These are phyloP conservation scores for Zhuliangozyma parablackwelliae DNA, from an alignment of 1,139 yeast genomes.

Conservation along the genomic window DNA sequence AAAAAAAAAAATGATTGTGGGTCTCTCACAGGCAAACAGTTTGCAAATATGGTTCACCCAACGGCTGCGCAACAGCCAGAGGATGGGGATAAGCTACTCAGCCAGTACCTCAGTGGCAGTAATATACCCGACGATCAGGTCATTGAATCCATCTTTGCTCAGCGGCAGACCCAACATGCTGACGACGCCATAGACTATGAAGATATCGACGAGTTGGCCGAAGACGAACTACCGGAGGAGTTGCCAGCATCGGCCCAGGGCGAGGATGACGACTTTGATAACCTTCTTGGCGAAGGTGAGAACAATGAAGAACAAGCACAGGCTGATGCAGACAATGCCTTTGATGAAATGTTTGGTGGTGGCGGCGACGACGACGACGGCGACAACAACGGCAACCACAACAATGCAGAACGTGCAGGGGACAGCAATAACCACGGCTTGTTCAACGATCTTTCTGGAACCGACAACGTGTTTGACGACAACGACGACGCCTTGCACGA, in stretches of 20 bases:
- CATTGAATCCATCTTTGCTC: slow-evolving; percentile 38
- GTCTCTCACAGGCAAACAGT: no score
- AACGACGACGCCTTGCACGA: background rate
- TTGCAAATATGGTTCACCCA: no score
- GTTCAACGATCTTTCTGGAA: no score
- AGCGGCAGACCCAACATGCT: slow-evolving; percentile 57
- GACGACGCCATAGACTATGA: slow-evolving; percentile 95
- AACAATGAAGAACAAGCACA: slow-evolving; percentile 33
- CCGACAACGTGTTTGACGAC: background rate
- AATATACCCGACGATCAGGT: slow-evolving; percentile 31
- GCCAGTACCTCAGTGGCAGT: slow-evolving; percentile 14
- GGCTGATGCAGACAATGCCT: slow-evolving; percentile 38
- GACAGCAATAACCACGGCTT: background rate
- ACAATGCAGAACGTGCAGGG: background rate
- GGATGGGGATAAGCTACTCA: no score
- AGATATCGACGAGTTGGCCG: slow-evolving; percentile 93
- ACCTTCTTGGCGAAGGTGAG: slow-evolving; percentile 5
- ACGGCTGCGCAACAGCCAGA: no score
- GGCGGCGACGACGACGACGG: slow-evolving; percentile 26
- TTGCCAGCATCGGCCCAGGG: slow-evolving; percentile 14
- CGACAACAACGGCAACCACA: slow-evolving; percentile 2
- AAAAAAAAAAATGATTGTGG: no score
- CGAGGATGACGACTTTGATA: slow-evolving; percentile 18
- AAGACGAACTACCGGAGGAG: slow-evolving; percentile 56
- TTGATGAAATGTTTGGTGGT: slow-evolving; percentile 49